These are phyloP conservation scores for Bipolaris cookei DNA, from an alignment of 2,329 filamentous ascomycete species.

Conservation along the genomic window DNA sequence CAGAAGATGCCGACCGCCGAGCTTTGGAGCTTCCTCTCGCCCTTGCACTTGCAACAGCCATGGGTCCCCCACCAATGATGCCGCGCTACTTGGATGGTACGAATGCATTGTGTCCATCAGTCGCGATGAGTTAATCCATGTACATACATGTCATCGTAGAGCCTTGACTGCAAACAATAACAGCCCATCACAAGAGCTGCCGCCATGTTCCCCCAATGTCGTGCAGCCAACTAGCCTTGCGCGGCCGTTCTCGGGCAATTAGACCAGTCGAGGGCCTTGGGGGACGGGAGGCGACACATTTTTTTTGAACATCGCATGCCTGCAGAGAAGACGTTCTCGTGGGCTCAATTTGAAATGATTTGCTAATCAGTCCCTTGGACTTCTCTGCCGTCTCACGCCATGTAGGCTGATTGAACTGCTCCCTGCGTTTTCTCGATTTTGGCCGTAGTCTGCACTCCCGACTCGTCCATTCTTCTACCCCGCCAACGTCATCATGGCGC, in stretches of 20 bases:
- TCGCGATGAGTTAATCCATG: background rate
- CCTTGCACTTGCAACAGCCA: constrained; percentile 8
- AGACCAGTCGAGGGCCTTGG: constrained; percentile 12
- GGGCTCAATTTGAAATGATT: background rate
- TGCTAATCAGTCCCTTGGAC: too few species aligned
- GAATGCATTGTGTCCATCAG: background rate
- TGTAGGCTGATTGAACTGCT: constrained; percentile 23
- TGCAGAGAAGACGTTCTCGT: background rate
- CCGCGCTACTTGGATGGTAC: background rate
- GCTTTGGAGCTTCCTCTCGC: constrained; percentile 22
- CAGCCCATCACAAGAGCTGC: background rate
- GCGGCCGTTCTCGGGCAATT: constrained; percentile 20
- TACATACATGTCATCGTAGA: background rate
- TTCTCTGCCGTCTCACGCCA: constrained; percentile 24
- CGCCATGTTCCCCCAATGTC: background rate
- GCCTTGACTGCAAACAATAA: background rate
- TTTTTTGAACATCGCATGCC: constrained; percentile 29
- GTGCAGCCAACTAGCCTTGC: constrained; percentile 21
- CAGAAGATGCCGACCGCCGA: constrained; percentile 24
- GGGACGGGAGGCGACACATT: constrained; percentile 19
- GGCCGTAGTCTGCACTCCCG: constrained; percentile 3
- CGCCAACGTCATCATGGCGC: constrained; percentile 49
- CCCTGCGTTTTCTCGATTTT: constrained; percentile 6
- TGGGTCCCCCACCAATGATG: constrained; percentile 21
- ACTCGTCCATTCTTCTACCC: constrained; percentile 25